Base-by-base conservation (phyloP, 2,329 filamentous ascomycete species). In the Amphichorda felina region DNA sequence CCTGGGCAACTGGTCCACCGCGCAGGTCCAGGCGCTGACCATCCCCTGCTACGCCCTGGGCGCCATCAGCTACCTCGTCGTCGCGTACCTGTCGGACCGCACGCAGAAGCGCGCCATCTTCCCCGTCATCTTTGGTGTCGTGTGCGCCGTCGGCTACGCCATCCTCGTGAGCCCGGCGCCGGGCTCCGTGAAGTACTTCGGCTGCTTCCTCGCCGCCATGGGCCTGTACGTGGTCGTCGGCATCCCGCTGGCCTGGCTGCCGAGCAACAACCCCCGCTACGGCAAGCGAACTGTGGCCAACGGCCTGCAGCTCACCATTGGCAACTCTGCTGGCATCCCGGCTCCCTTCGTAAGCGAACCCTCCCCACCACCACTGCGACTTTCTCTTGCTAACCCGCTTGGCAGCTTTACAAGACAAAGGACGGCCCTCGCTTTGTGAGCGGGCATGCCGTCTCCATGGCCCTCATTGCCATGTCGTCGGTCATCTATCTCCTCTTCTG, bases 41-140 rank as follows among this genome's bases (percentile, higher is more conserved):
- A 79, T 82, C 27, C 77, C 78, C 1, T 79, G 75, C 50, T 82
- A 82, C 41, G 64, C 65, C 0, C 47, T 78, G 3, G 77, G 76
- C 0, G 75, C 75, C 0, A 62, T 79, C 14, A 70, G 63, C 0
- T 81, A 78, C 39, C 57, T 80, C 3, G 39, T 61, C 0, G 59
- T 72, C 0, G 75, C 75, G 3, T 68, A 64, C 47, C 54, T 75
- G 28, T 76, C 71, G 3, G 76, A 82, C 46, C 59, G 63, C 30
- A 64, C 63, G 30, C 72, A 79, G 45, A 58, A 57, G 14, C 66
- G 77, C 31, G 76, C 64, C 0, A 41, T 75, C 0, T 77, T 72
- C 30, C 60, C 62, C 2, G 63, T 74, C 5, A 42, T 65, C 1
- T 69, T 74, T 36, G 67, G 66, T 2, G 43, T 62, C 1, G 56